A percentile compares a stretch with the other conserved stretches of the same genome.
Evolutionary conservation across 2,329 filamentous ascomycete genomes (phyloP).

Genomic region (Diaporthe ampelina): DNA sequence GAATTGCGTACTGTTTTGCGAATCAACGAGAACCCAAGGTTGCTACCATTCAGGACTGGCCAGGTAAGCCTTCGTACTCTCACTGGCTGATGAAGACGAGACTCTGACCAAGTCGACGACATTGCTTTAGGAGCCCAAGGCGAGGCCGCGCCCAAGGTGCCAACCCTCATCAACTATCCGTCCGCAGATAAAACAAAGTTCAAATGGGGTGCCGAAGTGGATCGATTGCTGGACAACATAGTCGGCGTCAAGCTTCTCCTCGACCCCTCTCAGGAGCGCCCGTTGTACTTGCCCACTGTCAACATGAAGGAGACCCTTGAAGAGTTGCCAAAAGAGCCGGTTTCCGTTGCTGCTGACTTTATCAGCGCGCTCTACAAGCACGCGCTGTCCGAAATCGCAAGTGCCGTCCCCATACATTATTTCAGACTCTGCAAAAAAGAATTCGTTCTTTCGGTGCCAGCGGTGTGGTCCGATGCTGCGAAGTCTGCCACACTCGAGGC

Average conservation of each 20-base stretch:
- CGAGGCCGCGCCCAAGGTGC: neutral
- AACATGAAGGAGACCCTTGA: neutral
- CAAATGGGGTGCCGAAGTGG: neutral
- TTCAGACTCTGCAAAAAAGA: neutral
- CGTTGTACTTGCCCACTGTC: neutral
- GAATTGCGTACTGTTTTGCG: neutral
- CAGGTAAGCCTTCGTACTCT: neutral
- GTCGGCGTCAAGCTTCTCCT: conserved; percentile 5
- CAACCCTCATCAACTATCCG: neutral
- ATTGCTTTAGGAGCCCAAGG: neutral
- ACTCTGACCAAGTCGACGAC: neutral
- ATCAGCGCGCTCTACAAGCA: neutral
- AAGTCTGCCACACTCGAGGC: neutral
- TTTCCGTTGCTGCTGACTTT: neutral
- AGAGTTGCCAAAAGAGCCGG: neutral
- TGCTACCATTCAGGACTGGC: neutral
- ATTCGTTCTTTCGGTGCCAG: conserved; percentile 3
- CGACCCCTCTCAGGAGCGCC: neutral
- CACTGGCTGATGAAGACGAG: neutral
- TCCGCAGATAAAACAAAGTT: neutral
- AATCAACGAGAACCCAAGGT: neutral
- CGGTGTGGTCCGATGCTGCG: neutral
- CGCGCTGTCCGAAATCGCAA: neutral
- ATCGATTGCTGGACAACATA: neutral
- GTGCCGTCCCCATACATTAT: neutral